phyloP scores from a whole-genome alignment of 441 rosid genomes.

The Euphorbia celastroides region DNA sequence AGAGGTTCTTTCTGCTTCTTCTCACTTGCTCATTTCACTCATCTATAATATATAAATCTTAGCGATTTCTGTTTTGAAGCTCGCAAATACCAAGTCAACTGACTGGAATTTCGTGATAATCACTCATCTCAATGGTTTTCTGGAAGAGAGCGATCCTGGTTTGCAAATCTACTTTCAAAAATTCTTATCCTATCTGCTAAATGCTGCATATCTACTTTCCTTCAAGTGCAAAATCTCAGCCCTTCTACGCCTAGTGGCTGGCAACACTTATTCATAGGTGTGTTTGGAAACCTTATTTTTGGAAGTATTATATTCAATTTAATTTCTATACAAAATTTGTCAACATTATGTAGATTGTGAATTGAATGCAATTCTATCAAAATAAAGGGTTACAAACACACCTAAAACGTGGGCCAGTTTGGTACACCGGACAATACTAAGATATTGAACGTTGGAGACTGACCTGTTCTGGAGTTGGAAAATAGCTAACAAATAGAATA shows the following conservation, averaged over 20 bases:
- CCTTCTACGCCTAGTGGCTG: neutral
- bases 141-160: neutral
- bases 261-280: no score
- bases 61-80: conserved; percentile 6
- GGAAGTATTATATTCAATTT: no score
- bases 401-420: neutral
- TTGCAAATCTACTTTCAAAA: neutral
- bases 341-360: no score
- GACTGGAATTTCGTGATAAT: conserved; percentile 11
- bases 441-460: neutral
- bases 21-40: neutral
- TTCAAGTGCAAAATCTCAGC: neutral
- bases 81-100: neutral
- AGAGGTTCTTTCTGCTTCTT: conserved; percentile 4
- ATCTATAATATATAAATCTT: neutral
- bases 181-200: neutral
- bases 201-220: neutral
- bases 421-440: neutral
- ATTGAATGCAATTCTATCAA: no score
- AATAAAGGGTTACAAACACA: neutral
- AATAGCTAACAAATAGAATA: neutral
- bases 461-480: neutral
- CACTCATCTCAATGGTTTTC: neutral
- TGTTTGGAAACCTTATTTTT: no score
- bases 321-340: no score